Evolutionary conservation across 805 yeast species (phyloP).

Genomic region (Kodamaea jinghongensis): DNA sequence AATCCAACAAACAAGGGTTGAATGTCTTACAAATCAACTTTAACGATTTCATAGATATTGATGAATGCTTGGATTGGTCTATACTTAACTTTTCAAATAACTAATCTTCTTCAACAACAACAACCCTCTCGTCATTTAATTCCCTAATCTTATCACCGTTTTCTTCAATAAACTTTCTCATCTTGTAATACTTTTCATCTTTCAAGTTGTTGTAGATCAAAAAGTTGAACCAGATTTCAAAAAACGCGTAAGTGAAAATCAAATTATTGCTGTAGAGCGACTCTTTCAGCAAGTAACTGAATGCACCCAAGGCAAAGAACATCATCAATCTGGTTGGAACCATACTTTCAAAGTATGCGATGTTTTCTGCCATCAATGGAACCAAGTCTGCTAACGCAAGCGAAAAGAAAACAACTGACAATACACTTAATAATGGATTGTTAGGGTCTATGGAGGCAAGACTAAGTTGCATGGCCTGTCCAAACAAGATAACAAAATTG

Average conservation of each 20-base stretch:
- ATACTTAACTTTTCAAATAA: conserved; percentile 32
- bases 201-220: conserved; percentile 58
- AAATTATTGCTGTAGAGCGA: conserved; percentile 57
- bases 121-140: conserved; percentile 28
- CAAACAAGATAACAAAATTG: conserved; percentile 49
- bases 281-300: conserved; percentile 45
- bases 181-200: conserved; percentile 57
- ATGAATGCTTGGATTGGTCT: conserved; percentile 58
- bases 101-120: conserved; percentile 26
- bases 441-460: conserved; percentile 26
- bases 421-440: conserved; percentile 49
- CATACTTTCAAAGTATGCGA: conserved; percentile 54
- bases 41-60: conserved; percentile 50
- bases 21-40: conserved; percentile 46
- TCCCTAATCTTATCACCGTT: conserved; percentile 34
- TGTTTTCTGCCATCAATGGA: conserved; percentile 50
- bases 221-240: conserved; percentile 70
- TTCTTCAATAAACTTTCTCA: conserved; percentile 41
- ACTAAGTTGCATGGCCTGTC: conserved; percentile 57
- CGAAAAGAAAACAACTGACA: conserved; percentile 45
- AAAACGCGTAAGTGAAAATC: conserved; percentile 56
- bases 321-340: conserved; percentile 56
- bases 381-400: conserved; percentile 53
- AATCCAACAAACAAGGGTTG: conserved; percentile 28
- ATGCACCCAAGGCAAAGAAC: conserved; percentile 49